Base-by-base conservation (phyloP, 257 asterid genomes). In the Gentiana straminea region DNA sequence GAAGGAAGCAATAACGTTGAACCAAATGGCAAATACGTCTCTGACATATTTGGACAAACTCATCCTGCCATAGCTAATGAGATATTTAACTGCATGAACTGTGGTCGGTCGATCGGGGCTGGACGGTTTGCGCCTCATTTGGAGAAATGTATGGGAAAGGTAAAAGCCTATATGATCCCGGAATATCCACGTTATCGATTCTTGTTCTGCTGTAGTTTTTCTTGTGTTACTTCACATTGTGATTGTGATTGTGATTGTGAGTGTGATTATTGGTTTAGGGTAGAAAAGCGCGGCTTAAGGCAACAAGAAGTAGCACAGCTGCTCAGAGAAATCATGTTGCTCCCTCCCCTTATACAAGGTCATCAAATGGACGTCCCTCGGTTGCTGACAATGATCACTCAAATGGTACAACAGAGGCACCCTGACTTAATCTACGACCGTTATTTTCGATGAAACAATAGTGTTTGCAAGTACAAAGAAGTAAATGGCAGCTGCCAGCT, bases 121-220 rank as follows among this genome's bases (percentile, higher is more conserved):
- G 99, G 97, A 53, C 68, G 93, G 41, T 92, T 92, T 60, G 99
- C 99, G 45, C 95, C 97, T 59, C 99, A 92, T 78, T 65, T 92
- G 79, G 99, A 88, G 86, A 88, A 88, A 74, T 88, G 99, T 83
- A 88, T 92, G 97, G 98, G 99, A 67, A 92, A 92, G 99, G 99
- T 92, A 75, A 71, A 43, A 7, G n/a, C 13, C 46, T 33, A 15
- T 37, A 49, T 35, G 57, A 7, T 60, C 44, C 34, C 0, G 12
- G 2, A 3, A 49, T 15, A 45, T 35, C 24, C 10, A 41, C 7
- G 46, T 10, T 41, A 10, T 41, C 4, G 9, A 8, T 39, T 39
- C 8, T 39, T 39, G 45, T 51, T 46, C 9, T 52, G 11, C 39
- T 0, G 46, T 41, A 7, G 46, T 41, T 41, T 5, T 41, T 7